These are phyloP conservation scores for Mycosphaerella sp. DNA, from an alignment of 2,329 filamentous ascomycete species.

Conservation along the genomic window DNA sequence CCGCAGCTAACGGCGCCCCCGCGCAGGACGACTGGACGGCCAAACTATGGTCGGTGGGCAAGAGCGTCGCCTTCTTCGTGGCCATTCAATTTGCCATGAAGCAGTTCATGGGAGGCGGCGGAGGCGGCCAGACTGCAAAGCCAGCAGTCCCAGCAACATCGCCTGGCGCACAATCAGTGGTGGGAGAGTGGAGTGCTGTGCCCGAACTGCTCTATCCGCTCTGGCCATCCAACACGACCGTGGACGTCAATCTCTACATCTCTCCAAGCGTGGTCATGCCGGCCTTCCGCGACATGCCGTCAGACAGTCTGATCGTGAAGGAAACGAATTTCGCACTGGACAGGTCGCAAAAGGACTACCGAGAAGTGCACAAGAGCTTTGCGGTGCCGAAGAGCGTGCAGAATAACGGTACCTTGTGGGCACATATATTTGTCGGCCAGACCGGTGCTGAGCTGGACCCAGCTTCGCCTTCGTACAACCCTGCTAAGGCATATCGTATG, in stretches of 20 bases:
- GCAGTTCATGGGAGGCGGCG: constrained; percentile 45
- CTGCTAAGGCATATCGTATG: constrained; percentile 74
- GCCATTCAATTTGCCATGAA: constrained; percentile 53
- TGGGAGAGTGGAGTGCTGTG: constrained; percentile 51
- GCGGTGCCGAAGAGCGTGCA: constrained; percentile 72
- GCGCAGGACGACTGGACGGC: constrained; percentile 23
- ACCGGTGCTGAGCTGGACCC: constrained; percentile 73
- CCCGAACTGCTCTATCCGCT: constrained; percentile 75
- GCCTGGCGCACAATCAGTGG: constrained; percentile 36
- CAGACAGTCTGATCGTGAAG: constrained; percentile 66
- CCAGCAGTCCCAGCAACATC: constrained; percentile 18
- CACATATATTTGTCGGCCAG: constrained; percentile 84
- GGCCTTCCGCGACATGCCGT: constrained; percentile 58
- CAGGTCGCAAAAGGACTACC: constrained; percentile 62
- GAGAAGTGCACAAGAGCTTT: constrained; percentile 71
- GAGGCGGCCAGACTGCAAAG: constrained; percentile 17
- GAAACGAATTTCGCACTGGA: constrained; percentile 63
- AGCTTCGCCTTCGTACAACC: constrained; percentile 62
- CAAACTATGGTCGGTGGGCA: constrained; percentile 36
- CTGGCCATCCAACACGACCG: constrained; percentile 69
- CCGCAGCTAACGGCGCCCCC: not conserved
- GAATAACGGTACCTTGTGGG: constrained; percentile 89
- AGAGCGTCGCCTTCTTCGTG: constrained; percentile 55
- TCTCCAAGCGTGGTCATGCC: constrained; percentile 66
- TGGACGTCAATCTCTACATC: constrained; percentile 82